Conservation (phyloP, 1,139 yeast species). For the Candida smagusa region DNA sequence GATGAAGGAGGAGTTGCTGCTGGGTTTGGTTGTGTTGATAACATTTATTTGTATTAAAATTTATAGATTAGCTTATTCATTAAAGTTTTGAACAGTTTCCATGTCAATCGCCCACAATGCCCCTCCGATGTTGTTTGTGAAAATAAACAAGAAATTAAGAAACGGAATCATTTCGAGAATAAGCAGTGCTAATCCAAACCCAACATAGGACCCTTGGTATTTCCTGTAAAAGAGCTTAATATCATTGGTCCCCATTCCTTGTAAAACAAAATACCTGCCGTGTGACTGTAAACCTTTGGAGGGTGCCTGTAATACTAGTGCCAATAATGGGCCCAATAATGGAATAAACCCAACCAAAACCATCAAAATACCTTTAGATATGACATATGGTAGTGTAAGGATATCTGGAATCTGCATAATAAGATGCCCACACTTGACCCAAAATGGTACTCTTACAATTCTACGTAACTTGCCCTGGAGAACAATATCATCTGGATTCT, state of each 20-base stretch:
- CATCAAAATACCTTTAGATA: slow-evolving; percentile 25
- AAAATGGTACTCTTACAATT: slow-evolving; percentile 30
- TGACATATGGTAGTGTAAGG: slow-evolving; percentile 22
- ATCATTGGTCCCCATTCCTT: slow-evolving; percentile 48
- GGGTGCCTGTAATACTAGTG: slow-evolving; percentile 56
- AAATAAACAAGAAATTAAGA: slow-evolving; percentile 56
- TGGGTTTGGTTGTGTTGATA: slow-evolving; percentile 95
- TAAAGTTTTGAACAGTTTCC: slow-evolving; percentile 13
- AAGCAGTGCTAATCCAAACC: slow-evolving; percentile 60
- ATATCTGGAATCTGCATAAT: slow-evolving; percentile 24
- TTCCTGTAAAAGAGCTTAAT: slow-evolving; percentile 24
- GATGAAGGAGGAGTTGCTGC: slow-evolving; percentile 99
- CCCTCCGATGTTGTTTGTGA: slow-evolving; percentile 68
- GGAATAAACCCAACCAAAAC: slow-evolving; percentile 54
- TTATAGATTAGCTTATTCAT: slow-evolving; percentile 5
- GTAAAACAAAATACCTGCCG: slow-evolving; percentile 57
- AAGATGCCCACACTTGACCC: slow-evolving; percentile 22
- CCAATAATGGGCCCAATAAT: slow-evolving; percentile 55
- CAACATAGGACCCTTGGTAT: slow-evolving; percentile 34
- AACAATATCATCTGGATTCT: slow-evolving; percentile 49
- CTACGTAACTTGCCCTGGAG: slow-evolving; percentile 43
- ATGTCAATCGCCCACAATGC: slow-evolving; percentile 63
- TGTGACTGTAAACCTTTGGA: slow-evolving; percentile 57
- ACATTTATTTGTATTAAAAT: slow-evolving; percentile 45
- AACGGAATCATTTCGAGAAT: slow-evolving; percentile 60